Evolutionary conservation across 768 basidiomycete genomes (phyloP), one percentile per base, ranked within the genome.

Genomic region (Stropharia rugosoannulata): DNA sequence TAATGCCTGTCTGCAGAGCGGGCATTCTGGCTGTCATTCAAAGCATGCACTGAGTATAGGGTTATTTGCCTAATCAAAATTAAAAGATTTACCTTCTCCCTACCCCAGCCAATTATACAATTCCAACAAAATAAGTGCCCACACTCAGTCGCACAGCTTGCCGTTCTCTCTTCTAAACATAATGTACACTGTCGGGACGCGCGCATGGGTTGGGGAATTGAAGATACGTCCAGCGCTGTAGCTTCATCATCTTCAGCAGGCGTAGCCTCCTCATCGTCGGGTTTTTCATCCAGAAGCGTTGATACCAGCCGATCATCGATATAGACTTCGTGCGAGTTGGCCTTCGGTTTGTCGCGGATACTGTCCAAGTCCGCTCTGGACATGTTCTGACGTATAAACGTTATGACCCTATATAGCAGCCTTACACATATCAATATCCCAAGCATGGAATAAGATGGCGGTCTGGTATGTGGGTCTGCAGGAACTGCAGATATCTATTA

Each of bases 51-150:
- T 56, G 3, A 49, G 60, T 39, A 55, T 45, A 45, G n/a, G 32
- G 39, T 25, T 39, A 8, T 39, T 11, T 25, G 13, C 22, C 7
- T 39, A 2, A 37, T 32, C 47, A 35, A 51, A 51, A 36, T 12
- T 40, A 49, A 41, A 15, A 13, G 37, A 13, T 72, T 49, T 54
- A 87, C 89, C 83, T 93, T 95, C 68, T 95, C 93, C 67, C 87
- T 76, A 12, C 89, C 91, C 93, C 93, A 95, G 9, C 86, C 89
- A 42, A 90, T 84, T 39, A 95, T 90, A 63, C 93, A 95, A 61
- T 78, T 84, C 93, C 93, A 95, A 62, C 92, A 93, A 66, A 94
- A 95, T 44, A 95, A 65, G 68, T 95, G 93, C 0, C 93, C 93
- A 60, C 93, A 95, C 68, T 94, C 93, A 0, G 93, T 95, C 27